Percentiles rank a stretch among this genome's conserved stretches.
phyloP scores from a whole-genome alignment of 805 yeast genomes.

The Wickerhamomyces alni region DNA sequence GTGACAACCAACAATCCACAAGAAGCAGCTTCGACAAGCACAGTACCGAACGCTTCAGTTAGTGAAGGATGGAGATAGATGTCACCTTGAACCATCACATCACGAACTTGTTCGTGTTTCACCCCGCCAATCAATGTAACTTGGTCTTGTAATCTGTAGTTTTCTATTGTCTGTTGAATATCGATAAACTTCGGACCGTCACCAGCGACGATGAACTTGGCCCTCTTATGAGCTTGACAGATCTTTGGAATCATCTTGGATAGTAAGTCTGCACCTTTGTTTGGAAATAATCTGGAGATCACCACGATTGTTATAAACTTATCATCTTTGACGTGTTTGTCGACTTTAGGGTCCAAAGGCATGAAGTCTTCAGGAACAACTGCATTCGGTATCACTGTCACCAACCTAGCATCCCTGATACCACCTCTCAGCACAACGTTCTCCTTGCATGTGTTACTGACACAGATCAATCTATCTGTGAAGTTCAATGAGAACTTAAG shows the following conservation, averaged over 20 bases:
- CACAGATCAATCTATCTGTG: constrained; percentile 92
- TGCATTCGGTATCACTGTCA: constrained; percentile 95
- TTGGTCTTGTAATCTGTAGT: constrained; percentile 75
- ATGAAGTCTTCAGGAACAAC: constrained; percentile 77
- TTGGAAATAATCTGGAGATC: constrained; percentile 87
- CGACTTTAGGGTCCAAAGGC: constrained; percentile 32
- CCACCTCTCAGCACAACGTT: constrained; percentile 87
- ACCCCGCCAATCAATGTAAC: constrained; percentile 80
- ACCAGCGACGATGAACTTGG: constrained; percentile 86
- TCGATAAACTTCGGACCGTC: constrained; percentile 95
- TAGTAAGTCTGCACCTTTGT: constrained; percentile 89
- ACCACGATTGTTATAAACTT: constrained; percentile 74
- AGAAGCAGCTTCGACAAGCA: constrained; percentile 93
- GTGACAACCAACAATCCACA: constrained; percentile 93
- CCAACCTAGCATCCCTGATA: constrained; percentile 59
- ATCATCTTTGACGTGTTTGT: constrained; percentile 19
- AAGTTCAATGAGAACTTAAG: constrained; percentile 79
- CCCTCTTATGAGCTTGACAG: constrained; percentile 55
- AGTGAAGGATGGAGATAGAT: constrained; percentile 89
- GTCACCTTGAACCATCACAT: constrained; percentile 89
- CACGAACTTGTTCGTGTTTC: constrained; percentile 87
- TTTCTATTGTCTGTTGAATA: constrained; percentile 91
- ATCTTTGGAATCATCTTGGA: constrained; percentile 81
- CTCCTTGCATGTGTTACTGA: constrained; percentile 93
- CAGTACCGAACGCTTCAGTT: constrained; percentile 98